Evolutionary conservation across 306 rosid species (phyloP), one percentile per base, ranked within the genome.

Genomic region (Sphenostylis stenocarpa): DNA sequence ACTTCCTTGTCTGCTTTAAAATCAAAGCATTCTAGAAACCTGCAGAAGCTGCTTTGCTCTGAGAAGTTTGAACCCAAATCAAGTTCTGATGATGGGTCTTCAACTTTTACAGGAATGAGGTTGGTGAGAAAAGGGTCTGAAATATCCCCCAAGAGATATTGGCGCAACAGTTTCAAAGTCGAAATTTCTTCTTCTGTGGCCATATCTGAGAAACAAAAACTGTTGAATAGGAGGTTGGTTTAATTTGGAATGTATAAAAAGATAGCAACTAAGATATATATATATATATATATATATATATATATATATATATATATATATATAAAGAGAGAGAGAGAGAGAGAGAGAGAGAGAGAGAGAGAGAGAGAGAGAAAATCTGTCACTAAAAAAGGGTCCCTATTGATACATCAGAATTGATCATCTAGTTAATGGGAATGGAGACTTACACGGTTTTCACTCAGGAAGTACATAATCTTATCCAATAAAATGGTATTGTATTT

Each of bases 111-210:
- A 5, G 87, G 84, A 49, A 41, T 84, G 24, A 88, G 81, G 76
- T 67, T 65, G 31, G 88, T 15, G 43, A 73, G 26, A 72, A 85
- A 88, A 34, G 82, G 33, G 26, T 91, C 94, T 49, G 80, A 67
- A 56, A 83, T 79, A 44, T 90, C 96, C 26, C 71, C 83, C 16
- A 91, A 85, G 13, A 91, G 96, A 48, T 88, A 89, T 39, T 87
- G 87, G 11, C 90, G 73, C 51, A 91, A 85, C 5, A 82, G 60
- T 23, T 90, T 93, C 23, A 94, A 67, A 39, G 85, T 63, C 24
- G 89, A 83, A 72, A 72, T 1, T 53, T 86, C 96, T 62, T 84
- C 79, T 5, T n/a, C 3, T 41, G 83, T 28, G 16, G 69, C 74
- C 87, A 82, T 90, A 3, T 52, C 36, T 70, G 11, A 10, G 60